Evolutionary conservation across 352 stramenopile species (phyloP), one percentile per base, ranked within the genome.

Genomic region (Phytophthora melonis): DNA sequence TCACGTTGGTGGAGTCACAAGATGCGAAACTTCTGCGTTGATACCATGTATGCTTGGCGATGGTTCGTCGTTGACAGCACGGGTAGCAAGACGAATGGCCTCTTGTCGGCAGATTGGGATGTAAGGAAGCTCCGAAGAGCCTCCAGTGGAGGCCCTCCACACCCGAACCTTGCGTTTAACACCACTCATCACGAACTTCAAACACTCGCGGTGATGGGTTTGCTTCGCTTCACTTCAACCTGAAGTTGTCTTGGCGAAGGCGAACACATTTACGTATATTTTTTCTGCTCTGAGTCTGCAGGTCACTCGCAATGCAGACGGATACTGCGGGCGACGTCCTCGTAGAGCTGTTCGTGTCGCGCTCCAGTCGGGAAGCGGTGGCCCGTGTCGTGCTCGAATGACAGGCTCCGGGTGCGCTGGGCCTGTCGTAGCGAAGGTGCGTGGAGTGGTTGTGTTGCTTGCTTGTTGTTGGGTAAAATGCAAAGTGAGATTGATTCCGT

Each of bases 1-100:
- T 58, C 16, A 63, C 66, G 23, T 90, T 92, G 41, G 50, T 91
- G 85, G 11, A 89, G 71, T 60, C 81, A 88, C 32, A 92, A 54
- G 52, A 88, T 76, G 39, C 83, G 83, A 43, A 91, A 58, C 14
- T 68, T 34, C 6, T 34, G 30, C 1, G 30, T 34, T 34, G 30
- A 34, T 10, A 10, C 1, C 30, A 34, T 34, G 30, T 5, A 1
- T 9, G 6, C 0, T 10, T 34, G 30, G 7, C 5, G 30, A 8
- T 34, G 30, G 30, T 34, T 34, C 6, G 7, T 34, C 30, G 7
- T 10, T 5, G 10, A 34, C 30, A 6, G 30, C 30, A 34, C 30
- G 30, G 6, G 30, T 34, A 34, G 30, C 30, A 34, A 34, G 30
- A 5, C 7, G 30, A 19, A 19, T 45, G 21, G 3, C n/a, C 30